Conservation (phyloP, 306 rosid genomes). For the Cucurbita pepo region DNA sequence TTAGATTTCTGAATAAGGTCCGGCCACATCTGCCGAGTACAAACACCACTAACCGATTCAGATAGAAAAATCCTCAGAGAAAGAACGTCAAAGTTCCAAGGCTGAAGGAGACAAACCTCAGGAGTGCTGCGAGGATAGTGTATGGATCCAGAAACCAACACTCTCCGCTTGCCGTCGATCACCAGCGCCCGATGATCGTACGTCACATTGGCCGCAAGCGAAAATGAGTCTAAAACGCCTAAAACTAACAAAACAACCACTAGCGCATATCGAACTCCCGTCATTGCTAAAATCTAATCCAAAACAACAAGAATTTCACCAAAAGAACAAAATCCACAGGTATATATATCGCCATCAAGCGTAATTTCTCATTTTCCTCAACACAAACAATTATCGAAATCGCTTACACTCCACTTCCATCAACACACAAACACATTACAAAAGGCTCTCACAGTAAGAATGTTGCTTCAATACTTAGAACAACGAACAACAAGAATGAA, state of each 20-base stretch:
- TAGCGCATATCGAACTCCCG: constrained; percentile 11
- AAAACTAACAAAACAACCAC: constrained; percentile 25
- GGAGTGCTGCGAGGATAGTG: constrained; percentile 98
- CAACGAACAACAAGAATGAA: constrained; percentile 13
- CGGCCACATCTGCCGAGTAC: constrained; percentile 78
- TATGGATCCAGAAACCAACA: constrained; percentile 79
- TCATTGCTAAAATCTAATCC: constrained; percentile 21
- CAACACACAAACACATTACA: background rate
- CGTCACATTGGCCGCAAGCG: constrained; percentile 41
- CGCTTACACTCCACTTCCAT: background rate
- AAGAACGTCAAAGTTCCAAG: background rate
- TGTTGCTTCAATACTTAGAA: constrained; percentile 29
- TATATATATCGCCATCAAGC: background rate
- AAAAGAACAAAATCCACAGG: background rate
- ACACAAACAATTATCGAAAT: background rate
- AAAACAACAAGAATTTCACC: background rate
- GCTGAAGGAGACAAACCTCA: constrained; percentile 23
- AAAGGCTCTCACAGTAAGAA: background rate
- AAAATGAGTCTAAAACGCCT: constrained; percentile 15
- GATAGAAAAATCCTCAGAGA: background rate
- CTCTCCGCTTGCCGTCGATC: constrained; percentile 63
- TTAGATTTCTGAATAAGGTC: constrained; percentile 75
- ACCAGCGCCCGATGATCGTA: constrained; percentile 79
- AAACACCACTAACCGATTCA: constrained; percentile 8
- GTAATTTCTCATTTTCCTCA: background rate